These are phyloP conservation scores for Hypoxylon intermedium DNA, from an alignment of 495 filamentous ascomycete genomes.

Conservation along the genomic window DNA sequence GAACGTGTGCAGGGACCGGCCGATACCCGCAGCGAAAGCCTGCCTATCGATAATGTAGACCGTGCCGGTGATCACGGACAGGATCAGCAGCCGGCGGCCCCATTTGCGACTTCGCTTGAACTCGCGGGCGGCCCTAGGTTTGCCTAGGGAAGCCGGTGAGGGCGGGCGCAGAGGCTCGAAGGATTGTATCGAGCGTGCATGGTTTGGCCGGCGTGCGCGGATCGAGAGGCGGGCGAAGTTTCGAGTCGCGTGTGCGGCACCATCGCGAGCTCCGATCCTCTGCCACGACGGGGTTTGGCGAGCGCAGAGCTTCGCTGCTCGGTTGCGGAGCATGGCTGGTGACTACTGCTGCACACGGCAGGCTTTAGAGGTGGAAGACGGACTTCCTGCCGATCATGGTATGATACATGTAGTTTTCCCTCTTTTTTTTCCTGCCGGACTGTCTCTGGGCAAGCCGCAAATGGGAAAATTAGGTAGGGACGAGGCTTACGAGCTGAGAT, in stretches of 20 bases:
- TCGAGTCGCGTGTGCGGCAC: not conserved
- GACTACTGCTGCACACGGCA: slow-evolving; percentile 9
- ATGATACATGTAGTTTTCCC: slow-evolving; percentile 10
- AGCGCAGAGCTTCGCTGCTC: slow-evolving; percentile 25
- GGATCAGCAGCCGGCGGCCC: slow-evolving; percentile 72
- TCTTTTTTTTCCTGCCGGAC: not conserved
- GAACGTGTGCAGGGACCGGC: slow-evolving; percentile 84
- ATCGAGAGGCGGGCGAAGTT: slow-evolving; percentile 18
- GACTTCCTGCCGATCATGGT: slow-evolving; percentile 26
- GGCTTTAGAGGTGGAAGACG: slow-evolving; percentile 30
- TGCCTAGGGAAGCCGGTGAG: slow-evolving; percentile 78
- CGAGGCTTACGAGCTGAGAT: slow-evolving; percentile 18
- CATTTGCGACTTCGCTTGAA: slow-evolving; percentile 75
- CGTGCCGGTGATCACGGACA: slow-evolving; percentile 64
- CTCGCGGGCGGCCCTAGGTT: slow-evolving; percentile 68
- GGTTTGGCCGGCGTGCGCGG: slow-evolving; percentile 13
- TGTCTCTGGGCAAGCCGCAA: not conserved
- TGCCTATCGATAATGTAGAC: slow-evolving; percentile 72
- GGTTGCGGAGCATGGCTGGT: slow-evolving; percentile 41
- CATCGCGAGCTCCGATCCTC: slow-evolving; percentile 5
- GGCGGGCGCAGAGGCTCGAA: slow-evolving; percentile 83
- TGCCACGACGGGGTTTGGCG: slow-evolving; percentile 22
- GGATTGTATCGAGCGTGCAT: slow-evolving; percentile 27
- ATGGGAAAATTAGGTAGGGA: slow-evolving; percentile 4
- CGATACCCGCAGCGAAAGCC: slow-evolving; percentile 77